phyloP scores from a whole-genome alignment of 108 stramenopile species.

The Parietichytrium sp. region DNA sequence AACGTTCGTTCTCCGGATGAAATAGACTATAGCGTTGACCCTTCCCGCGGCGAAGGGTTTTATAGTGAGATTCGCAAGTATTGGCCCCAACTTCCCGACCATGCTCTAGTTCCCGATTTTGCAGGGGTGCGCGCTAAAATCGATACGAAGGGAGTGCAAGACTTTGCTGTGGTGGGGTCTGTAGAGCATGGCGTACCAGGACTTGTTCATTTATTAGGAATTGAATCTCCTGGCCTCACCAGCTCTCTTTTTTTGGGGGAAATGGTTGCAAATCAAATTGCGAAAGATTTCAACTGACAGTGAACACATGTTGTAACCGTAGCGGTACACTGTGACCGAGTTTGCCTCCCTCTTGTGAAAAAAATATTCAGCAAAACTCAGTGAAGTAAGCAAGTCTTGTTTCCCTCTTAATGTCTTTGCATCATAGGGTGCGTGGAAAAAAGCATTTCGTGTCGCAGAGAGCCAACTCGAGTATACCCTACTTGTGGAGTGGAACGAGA shows the following conservation, averaged over 20 bases:
- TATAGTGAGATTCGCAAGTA: constrained; percentile 41
- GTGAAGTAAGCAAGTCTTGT: too few species aligned
- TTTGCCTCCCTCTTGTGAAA: too few species aligned
- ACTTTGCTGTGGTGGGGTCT: constrained; percentile 32
- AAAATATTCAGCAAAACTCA: too few species aligned
- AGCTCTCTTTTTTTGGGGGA: constrained; percentile 40
- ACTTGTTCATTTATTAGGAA: constrained; percentile 38
- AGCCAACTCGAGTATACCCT: too few species aligned
- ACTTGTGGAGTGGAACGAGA: too few species aligned
- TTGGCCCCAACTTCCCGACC: constrained; percentile 24
- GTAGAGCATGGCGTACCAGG: not conserved
- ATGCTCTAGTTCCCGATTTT: constrained; percentile 26
- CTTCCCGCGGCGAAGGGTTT: constrained; percentile 12
- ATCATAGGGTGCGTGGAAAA: too few species aligned
- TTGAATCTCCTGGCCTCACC: constrained; percentile 48
- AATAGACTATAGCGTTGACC: constrained; percentile 51
- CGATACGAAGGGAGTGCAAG: not conserved
- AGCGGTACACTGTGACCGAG: too few species aligned
- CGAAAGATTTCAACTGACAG: too few species aligned
- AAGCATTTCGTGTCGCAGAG: too few species aligned
- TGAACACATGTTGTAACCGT: too few species aligned
- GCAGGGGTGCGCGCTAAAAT: constrained; percentile 39
- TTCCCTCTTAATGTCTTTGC: too few species aligned
- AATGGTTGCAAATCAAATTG: constrained; percentile 2
- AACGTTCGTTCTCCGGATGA: not conserved